Conservation (phyloP, 768 basidiomycete genomes). For the Butyriboletus loyo region DNA sequence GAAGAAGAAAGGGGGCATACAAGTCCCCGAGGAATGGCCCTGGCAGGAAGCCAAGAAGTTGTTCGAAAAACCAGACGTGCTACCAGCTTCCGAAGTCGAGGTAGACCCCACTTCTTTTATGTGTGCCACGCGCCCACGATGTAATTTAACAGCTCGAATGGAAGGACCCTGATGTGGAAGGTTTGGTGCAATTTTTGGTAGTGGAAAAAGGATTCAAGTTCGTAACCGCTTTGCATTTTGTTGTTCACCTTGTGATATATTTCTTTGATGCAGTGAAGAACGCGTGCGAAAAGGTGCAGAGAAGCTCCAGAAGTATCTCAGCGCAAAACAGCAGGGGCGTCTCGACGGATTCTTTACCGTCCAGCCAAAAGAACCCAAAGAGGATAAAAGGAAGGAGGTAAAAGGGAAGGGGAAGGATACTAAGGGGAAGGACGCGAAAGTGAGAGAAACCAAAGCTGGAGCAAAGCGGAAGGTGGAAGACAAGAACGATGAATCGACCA, state of each 20-base stretch:
- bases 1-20: conserved; percentile 68
- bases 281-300: conserved; percentile 94
- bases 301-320: conserved; percentile 83
- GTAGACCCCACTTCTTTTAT: conserved; percentile 39
- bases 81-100: conserved; percentile 81
- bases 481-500: conserved; percentile 27
- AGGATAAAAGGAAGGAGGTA: conserved; percentile 41
- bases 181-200: conserved; percentile 90
- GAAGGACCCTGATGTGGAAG: conserved; percentile 90
- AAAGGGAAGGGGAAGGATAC: conserved; percentile 40
- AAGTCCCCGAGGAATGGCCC: conserved; percentile 92
- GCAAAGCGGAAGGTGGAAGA: conserved; percentile 33
- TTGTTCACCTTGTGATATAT: not conserved
- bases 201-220: conserved; percentile 97
- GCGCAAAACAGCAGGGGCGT: conserved; percentile 92
- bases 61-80: conserved; percentile 88
- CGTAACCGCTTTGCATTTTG: not conserved
- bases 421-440: conserved; percentile 41
- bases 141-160: conserved; percentile 71
- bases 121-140: not conserved
- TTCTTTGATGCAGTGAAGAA: conserved; percentile 67
- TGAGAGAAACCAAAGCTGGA: conserved; percentile 12
- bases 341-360: conserved; percentile 93
- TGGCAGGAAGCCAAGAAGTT: conserved; percentile 93
- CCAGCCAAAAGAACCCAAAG: conserved; percentile 56